These are phyloP conservation scores for Globisporangium viniferum DNA, from an alignment of 352 stramenopile species.

Conservation along the genomic window DNA sequence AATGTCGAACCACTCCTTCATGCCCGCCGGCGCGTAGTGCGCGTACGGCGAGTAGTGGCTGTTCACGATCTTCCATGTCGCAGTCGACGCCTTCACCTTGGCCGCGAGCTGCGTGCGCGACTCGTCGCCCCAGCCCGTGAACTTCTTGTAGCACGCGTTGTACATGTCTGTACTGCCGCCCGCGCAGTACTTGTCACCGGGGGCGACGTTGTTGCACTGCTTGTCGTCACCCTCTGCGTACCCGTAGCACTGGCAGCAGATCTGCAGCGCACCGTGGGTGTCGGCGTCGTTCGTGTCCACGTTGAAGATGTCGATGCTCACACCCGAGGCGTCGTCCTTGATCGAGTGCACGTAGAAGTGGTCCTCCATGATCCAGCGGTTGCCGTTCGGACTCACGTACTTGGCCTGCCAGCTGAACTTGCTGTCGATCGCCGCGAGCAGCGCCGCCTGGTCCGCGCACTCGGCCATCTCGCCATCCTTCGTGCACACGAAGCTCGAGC, in stretches of 20 bases:
- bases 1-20: conserved; percentile 52
- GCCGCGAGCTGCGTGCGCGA: conserved; percentile 36
- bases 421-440: conserved; percentile 49
- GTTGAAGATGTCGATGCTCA: conserved; percentile 63
- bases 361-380: conserved; percentile 54
- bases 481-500: conserved; percentile 72
- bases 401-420: conserved; percentile 46
- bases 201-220: conserved; percentile 35
- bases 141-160: conserved; percentile 37
- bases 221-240: conserved; percentile 38
- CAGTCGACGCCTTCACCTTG: conserved; percentile 45
- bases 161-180: conserved; percentile 37
- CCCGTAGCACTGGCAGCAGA: conserved; percentile 61
- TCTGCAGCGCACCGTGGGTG: conserved; percentile 44
- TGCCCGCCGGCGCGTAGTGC: conserved; percentile 37
- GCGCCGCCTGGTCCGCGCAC: conserved; percentile 40
- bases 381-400: conserved; percentile 51
- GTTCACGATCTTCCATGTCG: conserved; percentile 73
- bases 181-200: conserved; percentile 35
- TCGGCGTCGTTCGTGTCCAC: conserved; percentile 54
- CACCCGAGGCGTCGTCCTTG: conserved; percentile 30
- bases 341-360: conserved; percentile 56
- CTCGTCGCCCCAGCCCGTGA: conserved; percentile 44
- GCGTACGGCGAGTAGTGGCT: conserved; percentile 60
- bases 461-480: conserved; percentile 31